A percentile compares a stretch with the other conserved stretches of the same genome.
These are phyloP conservation scores for Emiliania huxleyi DNA, from an alignment of 78 protist species.

Conservation along the genomic window DNA sequence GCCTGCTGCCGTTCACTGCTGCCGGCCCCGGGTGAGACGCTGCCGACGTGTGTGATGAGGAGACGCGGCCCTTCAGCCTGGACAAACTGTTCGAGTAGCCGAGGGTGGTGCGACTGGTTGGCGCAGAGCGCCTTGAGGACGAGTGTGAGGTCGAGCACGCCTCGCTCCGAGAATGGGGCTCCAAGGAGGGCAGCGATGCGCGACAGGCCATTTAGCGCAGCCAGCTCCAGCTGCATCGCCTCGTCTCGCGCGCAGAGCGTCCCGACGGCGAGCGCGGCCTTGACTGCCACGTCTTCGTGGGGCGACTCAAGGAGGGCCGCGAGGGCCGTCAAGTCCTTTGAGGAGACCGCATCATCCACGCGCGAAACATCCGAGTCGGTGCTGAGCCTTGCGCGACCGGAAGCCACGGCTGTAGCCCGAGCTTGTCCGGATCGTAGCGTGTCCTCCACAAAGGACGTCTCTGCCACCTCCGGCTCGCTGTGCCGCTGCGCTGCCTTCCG, in stretches of 20 bases:
- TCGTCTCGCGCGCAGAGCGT: not conserved
- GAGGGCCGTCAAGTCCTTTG: not conserved
- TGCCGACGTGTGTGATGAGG: not conserved
- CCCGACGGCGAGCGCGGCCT: not conserved
- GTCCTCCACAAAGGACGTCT: not conserved
- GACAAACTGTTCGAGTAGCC: not conserved
- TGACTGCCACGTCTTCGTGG: not conserved
- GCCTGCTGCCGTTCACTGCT: not conserved
- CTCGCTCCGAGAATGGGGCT: not conserved
- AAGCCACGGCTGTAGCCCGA: not conserved
- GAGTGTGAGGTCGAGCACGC: not conserved
- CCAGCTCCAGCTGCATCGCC: not conserved
- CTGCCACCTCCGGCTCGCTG: not conserved
- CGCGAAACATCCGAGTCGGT: not conserved
- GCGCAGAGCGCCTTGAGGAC: not conserved
- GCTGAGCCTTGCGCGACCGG: not conserved
- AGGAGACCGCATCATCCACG: not conserved
- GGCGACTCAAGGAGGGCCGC: not conserved
- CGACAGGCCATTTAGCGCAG: not conserved
- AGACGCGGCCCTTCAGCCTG: not conserved
- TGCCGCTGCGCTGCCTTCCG: not conserved
- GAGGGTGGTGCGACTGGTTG: not conserved
- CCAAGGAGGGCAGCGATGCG: not conserved
- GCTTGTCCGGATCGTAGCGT: not conserved
- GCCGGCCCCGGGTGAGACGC: not conserved